Conservation (phyloP, 2,329 filamentous ascomycete species). For the Epichloe gansuensis region DNA sequence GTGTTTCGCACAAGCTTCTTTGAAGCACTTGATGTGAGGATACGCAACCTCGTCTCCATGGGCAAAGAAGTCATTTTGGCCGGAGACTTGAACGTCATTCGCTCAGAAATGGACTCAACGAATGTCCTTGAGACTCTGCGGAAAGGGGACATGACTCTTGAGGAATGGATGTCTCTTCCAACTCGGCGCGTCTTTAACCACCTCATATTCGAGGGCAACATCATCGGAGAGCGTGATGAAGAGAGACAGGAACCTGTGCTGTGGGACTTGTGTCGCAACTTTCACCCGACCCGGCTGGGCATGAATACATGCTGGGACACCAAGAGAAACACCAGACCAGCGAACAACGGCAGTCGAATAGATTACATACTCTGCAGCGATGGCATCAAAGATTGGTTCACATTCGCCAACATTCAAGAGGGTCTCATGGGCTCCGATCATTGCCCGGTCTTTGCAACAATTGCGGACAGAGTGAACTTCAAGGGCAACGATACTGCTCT, state of each 20-base stretch:
- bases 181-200: slow-evolving; percentile 75
- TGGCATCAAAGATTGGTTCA: slow-evolving; percentile 69
- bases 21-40: slow-evolving; percentile 64
- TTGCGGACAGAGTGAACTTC: slow-evolving; percentile 50
- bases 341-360: slow-evolving; percentile 84
- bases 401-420: slow-evolving; percentile 76
- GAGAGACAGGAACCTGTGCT: slow-evolving; percentile 60
- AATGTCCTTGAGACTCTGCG: slow-evolving; percentile 58
- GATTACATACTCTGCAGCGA: slow-evolving; percentile 84
- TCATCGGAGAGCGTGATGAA: slow-evolving; percentile 54
- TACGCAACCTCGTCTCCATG: slow-evolving; percentile 68
- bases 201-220: slow-evolving; percentile 60
- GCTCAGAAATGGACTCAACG: slow-evolving; percentile 62
- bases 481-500: slow-evolving; percentile 40
- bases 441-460: slow-evolving; percentile 75
- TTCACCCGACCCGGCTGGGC: slow-evolving; percentile 64
- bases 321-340: slow-evolving; percentile 87
- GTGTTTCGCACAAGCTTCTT: slow-evolving; percentile 75
- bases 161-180: slow-evolving; percentile 62
- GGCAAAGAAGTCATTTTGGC: slow-evolving; percentile 80
- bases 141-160: slow-evolving; percentile 54
- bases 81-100: slow-evolving; percentile 76
- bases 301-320: slow-evolving; percentile 99
- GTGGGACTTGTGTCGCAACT: slow-evolving; percentile 73
- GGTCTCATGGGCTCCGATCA: slow-evolving; percentile 92